A percentile compares a stretch with the other conserved stretches of the same genome.
phyloP scores from a whole-genome alignment of 2,329 filamentous ascomycete genomes.

The Colletotrichum sojae region DNA sequence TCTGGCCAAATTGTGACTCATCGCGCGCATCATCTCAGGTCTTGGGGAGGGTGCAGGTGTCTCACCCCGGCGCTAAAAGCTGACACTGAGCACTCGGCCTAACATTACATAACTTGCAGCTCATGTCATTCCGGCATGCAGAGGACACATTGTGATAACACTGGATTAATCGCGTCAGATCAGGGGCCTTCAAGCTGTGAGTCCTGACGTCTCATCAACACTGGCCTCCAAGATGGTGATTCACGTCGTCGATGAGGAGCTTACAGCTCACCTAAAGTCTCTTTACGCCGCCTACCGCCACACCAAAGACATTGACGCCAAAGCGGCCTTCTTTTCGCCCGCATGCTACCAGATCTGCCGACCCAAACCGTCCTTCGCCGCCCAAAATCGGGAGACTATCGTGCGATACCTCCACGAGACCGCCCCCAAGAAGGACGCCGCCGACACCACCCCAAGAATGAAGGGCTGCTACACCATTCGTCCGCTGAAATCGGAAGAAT shows the following conservation, averaged over 20 bases:
- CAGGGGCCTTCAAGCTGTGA: too few species aligned
- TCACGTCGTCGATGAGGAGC: background rate
- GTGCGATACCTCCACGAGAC: conserved; percentile 44
- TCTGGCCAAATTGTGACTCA: background rate
- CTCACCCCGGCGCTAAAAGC: conserved; percentile 18
- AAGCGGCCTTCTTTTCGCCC: conserved; percentile 19
- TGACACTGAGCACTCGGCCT: background rate
- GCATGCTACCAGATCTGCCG: conserved; percentile 45
- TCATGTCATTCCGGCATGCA: too few species aligned
- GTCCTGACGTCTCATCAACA: too few species aligned
- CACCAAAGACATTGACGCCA: conserved; percentile 20
- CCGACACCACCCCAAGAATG: background rate
- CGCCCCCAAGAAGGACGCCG: conserved; percentile 3
- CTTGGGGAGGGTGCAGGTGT: background rate
- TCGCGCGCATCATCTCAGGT: background rate
- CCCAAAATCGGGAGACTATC: conserved; percentile 44
- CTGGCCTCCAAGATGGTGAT: background rate
- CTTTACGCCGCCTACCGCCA: conserved; percentile 28
- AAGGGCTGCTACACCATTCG: conserved; percentile 42
- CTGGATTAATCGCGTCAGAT: too few species aligned
- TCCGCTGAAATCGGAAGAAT: conserved; percentile 33
- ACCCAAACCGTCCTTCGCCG: conserved; percentile 44
- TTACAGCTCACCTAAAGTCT: conserved; percentile 7
- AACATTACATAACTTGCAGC: too few species aligned
- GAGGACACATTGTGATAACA: too few species aligned